Conservation (phyloP, 129 eudicot genomes). For the Tagetes erecta region DNA sequence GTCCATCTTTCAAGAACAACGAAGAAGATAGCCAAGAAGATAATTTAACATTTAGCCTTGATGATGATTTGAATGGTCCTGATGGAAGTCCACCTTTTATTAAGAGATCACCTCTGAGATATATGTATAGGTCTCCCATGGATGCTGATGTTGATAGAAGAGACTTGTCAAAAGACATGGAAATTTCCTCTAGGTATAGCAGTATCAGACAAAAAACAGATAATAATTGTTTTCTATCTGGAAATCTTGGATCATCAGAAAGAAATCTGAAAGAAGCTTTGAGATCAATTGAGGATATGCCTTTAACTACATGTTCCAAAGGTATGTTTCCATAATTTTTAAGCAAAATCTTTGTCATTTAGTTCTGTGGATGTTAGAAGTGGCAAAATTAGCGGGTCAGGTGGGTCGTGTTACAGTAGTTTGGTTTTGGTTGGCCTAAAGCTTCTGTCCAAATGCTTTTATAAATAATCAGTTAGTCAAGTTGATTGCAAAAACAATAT, state of each 20-base stretch:
- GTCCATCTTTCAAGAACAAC: conserved; percentile 40
- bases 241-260: conserved; percentile 47
- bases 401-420: neutral
- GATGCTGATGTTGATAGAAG: conserved; percentile 40
- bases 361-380: neutral
- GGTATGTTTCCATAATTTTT: conserved; percentile 43
- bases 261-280: conserved; percentile 55
- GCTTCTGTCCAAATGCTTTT: neutral
- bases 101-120: conserved; percentile 50
- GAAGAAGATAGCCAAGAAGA: conserved; percentile 73
- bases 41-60: conserved; percentile 70
- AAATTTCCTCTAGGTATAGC: conserved; percentile 43
- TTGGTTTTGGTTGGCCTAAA: neutral
- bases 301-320: conserved; percentile 39
- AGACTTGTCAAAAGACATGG: conserved; percentile 45
- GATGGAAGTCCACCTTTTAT: conserved; percentile 55
- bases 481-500: neutral
- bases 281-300: conserved; percentile 41
- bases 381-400: neutral
- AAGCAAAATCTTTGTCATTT: neutral
- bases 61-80: conserved; percentile 65
- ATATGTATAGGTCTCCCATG: conserved; percentile 60
- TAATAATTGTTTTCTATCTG: conserved; percentile 38
- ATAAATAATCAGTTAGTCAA: neutral
- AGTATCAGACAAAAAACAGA: conserved; percentile 41